phyloP scores from a whole-genome alignment of 2,329 filamentous ascomycete genomes.

The Pleoardoris graminearum region DNA sequence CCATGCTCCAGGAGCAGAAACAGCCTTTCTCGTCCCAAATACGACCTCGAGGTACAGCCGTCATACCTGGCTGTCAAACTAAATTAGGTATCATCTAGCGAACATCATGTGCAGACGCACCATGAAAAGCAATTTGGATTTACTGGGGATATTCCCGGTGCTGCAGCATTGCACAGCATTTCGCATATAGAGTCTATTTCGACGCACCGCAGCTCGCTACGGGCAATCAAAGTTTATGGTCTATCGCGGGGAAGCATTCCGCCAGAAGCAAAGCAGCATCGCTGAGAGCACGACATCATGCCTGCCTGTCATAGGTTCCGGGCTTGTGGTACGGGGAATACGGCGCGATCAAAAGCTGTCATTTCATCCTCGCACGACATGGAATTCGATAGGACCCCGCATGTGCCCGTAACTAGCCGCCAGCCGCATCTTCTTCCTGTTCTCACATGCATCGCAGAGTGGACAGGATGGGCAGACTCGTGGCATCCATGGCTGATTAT shows the following conservation, averaged over 20 bases:
- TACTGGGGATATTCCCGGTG: constrained; percentile 3
- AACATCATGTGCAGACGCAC: not conserved
- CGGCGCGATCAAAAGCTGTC: not conserved
- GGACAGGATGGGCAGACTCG: constrained; percentile 4
- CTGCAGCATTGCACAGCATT: not conserved
- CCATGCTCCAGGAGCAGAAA: not conserved
- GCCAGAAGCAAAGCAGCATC: not conserved
- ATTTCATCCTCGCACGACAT: not conserved
- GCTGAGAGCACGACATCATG: not conserved
- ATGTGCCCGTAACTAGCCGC: not conserved
- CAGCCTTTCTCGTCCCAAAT: not conserved
- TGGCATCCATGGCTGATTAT: constrained; percentile 2
- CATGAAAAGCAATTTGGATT: not conserved
- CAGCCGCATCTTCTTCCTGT: not conserved
- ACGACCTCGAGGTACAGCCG: constrained; percentile 1
- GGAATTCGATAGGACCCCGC: constrained; percentile 4
- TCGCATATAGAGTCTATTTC: constrained; percentile 1
- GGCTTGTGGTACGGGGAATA: not conserved
- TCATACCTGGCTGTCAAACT: constrained; percentile 5
- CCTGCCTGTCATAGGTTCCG: not conserved
- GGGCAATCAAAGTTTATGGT: no score
- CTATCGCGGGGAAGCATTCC: not conserved
- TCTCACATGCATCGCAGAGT: not conserved
- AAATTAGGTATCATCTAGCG: not conserved
- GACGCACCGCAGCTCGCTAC: constrained; percentile 1